phyloP scores from a whole-genome alignment of 495 filamentous ascomycete species.

The Evernia prunastri region DNA sequence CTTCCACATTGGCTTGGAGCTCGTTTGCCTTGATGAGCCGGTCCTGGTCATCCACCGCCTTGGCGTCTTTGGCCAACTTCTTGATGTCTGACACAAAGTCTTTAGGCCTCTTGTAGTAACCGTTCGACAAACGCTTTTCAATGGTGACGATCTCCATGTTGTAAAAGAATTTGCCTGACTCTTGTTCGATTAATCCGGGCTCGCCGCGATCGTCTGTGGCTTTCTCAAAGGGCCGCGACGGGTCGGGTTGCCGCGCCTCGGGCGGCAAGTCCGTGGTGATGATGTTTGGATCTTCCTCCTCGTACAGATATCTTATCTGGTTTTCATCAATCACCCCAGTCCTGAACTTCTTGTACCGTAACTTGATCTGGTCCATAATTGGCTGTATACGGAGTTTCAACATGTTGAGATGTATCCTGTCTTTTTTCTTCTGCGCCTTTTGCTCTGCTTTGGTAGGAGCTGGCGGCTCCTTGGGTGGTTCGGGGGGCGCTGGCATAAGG shows the following conservation, averaged over 20 bases:
- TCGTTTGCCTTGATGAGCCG: constrained; percentile 80
- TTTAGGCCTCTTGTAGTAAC: constrained; percentile 81
- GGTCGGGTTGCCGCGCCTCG: constrained; percentile 46
- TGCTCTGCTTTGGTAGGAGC: constrained; percentile 64
- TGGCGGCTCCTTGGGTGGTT: constrained; percentile 52
- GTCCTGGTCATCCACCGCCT: constrained; percentile 66
- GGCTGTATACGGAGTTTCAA: constrained; percentile 83
- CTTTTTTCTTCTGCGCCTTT: constrained; percentile 70
- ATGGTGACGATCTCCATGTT: constrained; percentile 91
- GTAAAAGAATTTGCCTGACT: constrained; percentile 79
- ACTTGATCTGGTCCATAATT: constrained; percentile 91
- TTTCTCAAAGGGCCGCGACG: constrained; percentile 66
- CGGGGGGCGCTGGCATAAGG: constrained; percentile 66
- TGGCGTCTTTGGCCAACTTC: constrained; percentile 74
- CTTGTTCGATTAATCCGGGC: constrained; percentile 59
- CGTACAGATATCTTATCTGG: constrained; percentile 69
- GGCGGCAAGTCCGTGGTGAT: constrained; percentile 68
- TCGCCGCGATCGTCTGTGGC: constrained; percentile 68
- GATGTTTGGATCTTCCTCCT: constrained; percentile 74
- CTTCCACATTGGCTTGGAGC: constrained; percentile 82
- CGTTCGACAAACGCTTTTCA: constrained; percentile 88
- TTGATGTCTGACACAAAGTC: constrained; percentile 86
- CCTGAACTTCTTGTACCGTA: constrained; percentile 75
- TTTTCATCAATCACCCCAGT: constrained; percentile 66
- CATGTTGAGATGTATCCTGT: constrained; percentile 71